Evolutionary conservation across 305 asterid species (phyloP).

Genomic region (Rubia tinctorum): DNA sequence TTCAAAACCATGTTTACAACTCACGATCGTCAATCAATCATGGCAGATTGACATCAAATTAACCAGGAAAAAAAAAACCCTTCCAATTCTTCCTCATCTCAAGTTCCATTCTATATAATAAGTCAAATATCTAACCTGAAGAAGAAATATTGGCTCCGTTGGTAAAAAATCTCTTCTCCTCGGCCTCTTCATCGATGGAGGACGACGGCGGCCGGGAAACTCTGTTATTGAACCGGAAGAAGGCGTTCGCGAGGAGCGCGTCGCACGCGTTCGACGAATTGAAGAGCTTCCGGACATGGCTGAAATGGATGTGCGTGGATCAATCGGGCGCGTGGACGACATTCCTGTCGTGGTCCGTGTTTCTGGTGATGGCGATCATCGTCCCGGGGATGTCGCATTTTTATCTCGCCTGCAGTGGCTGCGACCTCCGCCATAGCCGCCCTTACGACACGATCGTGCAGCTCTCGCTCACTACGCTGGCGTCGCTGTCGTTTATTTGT

Average conservation of each 20-base stretch:
- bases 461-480: conserved; percentile 74
- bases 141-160: neutral
- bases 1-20: conserved; percentile 5
- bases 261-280: conserved; percentile 84
- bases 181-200: conserved; percentile 31
- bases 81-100: neutral
- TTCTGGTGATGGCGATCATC: conserved; percentile 42
- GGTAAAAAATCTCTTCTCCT: neutral
- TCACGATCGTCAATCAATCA: conserved; percentile 2
- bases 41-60: neutral
- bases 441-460: conserved; percentile 87
- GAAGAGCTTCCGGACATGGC: conserved; percentile 72
- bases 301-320: conserved; percentile 90
- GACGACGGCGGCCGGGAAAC: conserved; percentile 34
- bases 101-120: neutral
- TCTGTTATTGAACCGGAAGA: conserved; percentile 26
- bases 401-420: conserved; percentile 57
- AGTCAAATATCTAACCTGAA: too few relatives aligned
- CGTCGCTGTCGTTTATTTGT: conserved; percentile 67
- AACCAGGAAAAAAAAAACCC: neutral
- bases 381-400: conserved; percentile 82
- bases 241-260: conserved; percentile 36
- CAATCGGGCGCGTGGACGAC: conserved; percentile 62
- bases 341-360: conserved; percentile 73
- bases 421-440: conserved; percentile 66